These are phyloP conservation scores for Rehmannia glutinosa DNA, from an alignment of 257 asterid species.

Conservation along the genomic window DNA sequence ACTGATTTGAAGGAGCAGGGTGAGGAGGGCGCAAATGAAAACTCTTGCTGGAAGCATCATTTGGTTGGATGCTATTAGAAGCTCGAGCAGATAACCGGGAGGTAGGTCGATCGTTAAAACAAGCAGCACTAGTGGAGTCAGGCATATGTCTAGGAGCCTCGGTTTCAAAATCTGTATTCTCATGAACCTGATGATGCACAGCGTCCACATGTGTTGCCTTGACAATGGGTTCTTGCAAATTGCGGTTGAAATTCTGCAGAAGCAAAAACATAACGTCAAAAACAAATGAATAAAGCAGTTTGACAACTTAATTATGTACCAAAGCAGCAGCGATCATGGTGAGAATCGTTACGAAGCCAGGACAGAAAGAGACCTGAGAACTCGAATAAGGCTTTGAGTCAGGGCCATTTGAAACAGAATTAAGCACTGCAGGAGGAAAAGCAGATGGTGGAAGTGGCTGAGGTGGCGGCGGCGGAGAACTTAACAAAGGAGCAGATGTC, in stretches of 20 bases:
- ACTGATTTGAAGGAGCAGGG: constrained; percentile 89
- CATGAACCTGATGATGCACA: constrained; percentile 41
- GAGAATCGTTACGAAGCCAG: background rate
- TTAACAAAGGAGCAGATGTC: constrained; percentile 46
- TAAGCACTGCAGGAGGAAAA: constrained; percentile 32
- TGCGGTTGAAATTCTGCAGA: constrained; percentile 44
- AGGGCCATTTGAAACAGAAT: constrained; percentile 29
- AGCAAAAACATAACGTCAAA: constrained; percentile 18
- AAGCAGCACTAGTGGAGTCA: constrained; percentile 27
- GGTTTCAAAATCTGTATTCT: constrained; percentile 39
- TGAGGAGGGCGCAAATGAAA: constrained; percentile 81
- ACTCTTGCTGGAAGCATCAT: constrained; percentile 52
- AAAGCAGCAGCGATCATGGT: background rate
- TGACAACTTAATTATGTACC: background rate
- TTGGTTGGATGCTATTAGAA: constrained; percentile 34
- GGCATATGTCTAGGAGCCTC: constrained; percentile 42
- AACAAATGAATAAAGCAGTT: background rate
- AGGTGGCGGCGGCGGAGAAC: constrained; percentile 37
- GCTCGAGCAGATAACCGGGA: constrained; percentile 35
- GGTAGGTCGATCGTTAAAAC: constrained; percentile 39
- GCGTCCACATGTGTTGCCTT: constrained; percentile 27
- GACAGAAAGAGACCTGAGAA: constrained; percentile 43
- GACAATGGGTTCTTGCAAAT: constrained; percentile 27
- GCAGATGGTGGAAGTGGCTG: constrained; percentile 28
- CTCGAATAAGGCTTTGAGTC: constrained; percentile 36